These are phyloP conservation scores for Dalbergia cultrata DNA, from an alignment of 306 rosid genomes.

Conservation along the genomic window DNA sequence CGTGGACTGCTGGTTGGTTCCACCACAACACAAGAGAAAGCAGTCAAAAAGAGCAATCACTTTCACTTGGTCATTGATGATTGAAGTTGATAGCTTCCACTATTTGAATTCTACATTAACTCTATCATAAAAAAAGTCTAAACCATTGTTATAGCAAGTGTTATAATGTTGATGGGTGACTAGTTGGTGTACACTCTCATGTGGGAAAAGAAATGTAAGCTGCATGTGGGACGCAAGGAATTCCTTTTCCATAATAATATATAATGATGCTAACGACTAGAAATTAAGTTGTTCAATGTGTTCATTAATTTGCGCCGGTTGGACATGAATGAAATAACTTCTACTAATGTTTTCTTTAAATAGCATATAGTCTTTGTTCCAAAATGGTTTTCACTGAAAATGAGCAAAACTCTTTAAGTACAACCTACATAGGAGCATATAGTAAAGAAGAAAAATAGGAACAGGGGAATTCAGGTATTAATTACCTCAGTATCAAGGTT, in stretches of 20 bases:
- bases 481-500: constrained; percentile 90
- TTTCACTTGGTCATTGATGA: constrained; percentile 17
- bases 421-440: background rate
- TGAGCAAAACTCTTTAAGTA: background rate
- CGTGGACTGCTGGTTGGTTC: constrained; percentile 65
- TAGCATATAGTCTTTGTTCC: constrained; percentile 8
- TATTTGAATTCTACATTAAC: constrained; percentile 37
- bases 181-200: constrained; percentile 14
- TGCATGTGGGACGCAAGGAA: constrained; percentile 6
- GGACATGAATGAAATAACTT: background rate
- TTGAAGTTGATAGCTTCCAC: constrained; percentile 22
- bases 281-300: constrained; percentile 1
- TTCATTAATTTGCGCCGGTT: constrained; percentile 11
- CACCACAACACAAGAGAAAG: constrained; percentile 18
- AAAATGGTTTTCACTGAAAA: background rate
- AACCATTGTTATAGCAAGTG: constrained; percentile 15
- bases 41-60: constrained; percentile 3
- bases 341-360: background rate
- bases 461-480: constrained; percentile 33
- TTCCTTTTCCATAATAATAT: constrained; percentile 26
- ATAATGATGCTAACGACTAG: background rate
- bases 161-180: background rate
- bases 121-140: constrained; percentile 24
- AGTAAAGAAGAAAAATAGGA: constrained; percentile 20
- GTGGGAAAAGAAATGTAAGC: constrained; percentile 14